Evolutionary conservation across 495 filamentous ascomycete genomes (phyloP), one percentile per base, ranked within the genome.

Genomic region (Penicillium paxilli): DNA sequence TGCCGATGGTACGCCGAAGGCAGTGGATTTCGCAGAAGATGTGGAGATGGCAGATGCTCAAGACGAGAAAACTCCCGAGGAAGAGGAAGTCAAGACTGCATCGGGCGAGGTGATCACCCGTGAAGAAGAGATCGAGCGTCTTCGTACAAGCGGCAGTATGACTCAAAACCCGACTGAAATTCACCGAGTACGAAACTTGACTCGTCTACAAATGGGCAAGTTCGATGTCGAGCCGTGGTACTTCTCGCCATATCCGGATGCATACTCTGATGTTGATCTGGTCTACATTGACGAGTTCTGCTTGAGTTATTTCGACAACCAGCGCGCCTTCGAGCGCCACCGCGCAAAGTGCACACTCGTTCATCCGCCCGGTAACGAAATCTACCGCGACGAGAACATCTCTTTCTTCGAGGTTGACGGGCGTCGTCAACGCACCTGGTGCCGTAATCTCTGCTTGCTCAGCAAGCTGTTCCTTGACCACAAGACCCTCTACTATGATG

Each of bases 401-500:
- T 94, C 89, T 4, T 98, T 98, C 75, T 98, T 96, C 62, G 94
- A 98, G 70, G 95, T 98, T 54, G 94, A 98, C 64, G 94, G 94
- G 4, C 83, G 92, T 14, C 81, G 94, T n/a, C 94, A 98, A 63
- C 82, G 93, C 10, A 95, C 90, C 3, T 98, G 92, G 92, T 98
- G 95, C 58, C 90, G 94, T 5, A 98, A 98, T 59, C 80, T 98
- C 20, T 98, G 94, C 70, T 79, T 98, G 0, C 79, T 98, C 5
- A 91, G 84, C 52, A 98, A 98, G 66, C 87, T 97, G 66, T 98
- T 98, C 73, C 84, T 98, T 22, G 94, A 98, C 62, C 94, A 98
- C 76, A 98, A 98, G 70, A 98, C 94, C 7, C 87, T 98, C n/a
- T 98, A 96, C 80, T 98, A 98, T 74, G 94, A 98, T 62, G 94